Evolutionary conservation across 495 filamentous ascomycete genomes (phyloP), one percentile per base, ranked within the genome.

Genomic region (Friedmanniomyces endolithicus): DNA sequence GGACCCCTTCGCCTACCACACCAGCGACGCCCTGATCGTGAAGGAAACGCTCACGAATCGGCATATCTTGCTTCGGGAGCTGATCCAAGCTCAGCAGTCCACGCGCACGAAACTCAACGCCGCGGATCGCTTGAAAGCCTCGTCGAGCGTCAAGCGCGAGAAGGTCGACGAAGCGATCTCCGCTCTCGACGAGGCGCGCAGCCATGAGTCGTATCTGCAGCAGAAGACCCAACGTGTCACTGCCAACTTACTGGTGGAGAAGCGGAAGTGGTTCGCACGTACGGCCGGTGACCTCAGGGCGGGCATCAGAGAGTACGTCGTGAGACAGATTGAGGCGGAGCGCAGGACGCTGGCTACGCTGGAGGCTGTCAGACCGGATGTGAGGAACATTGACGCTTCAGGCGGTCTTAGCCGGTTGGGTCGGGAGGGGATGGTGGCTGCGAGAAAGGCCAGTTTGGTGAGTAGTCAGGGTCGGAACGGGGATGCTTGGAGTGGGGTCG

Each of bases 41-140:
- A 99, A 99, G 70, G 94, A 99, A 65, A 96, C 90, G 22, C 78
- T 99, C 59, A 99, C 94, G 19, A 99, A 99, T 71, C 84, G 94
- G 2, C 94, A 99, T 68, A 95, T 99, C 64, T 78, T 99, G n/a
- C 84, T 96, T 31, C 88, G 94, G 46, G 94, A 99, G 59, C 78
- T 96, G 43, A 67, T 94, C 24, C 84, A 92, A 67, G 90, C 92
- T 2, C 86, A 94, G 64, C 85, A 90, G 65, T 71, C 71, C 40
- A 85, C 89, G 8, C 79, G 83, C 39, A 86, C 78, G 67, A 89
- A 87, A 64, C 78, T 86, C 22, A 77, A 81, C 55, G 89, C 90
- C 0, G 87, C 89, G 11, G 89, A 96, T 66, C 82, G 90, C 16
- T 75, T 99, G 58, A 94, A 90, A 66, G 77, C 85, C 7, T 84